These are phyloP conservation scores for Macrolepiota dolichaula DNA, from an alignment of 768 basidiomycete genomes.

Conservation along the genomic window DNA sequence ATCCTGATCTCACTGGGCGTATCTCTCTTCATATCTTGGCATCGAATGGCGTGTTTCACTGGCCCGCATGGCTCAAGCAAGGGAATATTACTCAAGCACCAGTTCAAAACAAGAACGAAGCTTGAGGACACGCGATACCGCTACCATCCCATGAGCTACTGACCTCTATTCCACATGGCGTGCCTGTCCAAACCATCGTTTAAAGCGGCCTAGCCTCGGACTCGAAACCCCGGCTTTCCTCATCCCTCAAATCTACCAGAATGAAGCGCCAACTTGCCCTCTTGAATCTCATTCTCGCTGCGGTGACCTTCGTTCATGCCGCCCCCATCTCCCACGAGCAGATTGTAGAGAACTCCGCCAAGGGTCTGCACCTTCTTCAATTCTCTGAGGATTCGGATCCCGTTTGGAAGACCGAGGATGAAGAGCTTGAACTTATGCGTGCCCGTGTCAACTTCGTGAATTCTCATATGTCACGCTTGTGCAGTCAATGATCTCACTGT, in stretches of 20 bases:
- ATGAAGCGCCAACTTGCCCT: conserved; percentile 9
- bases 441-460: conserved; percentile 33
- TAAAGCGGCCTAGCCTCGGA: neutral
- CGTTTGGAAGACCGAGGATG: conserved; percentile 38
- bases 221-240: neutral
- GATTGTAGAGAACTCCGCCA: conserved; percentile 28
- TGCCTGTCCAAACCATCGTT: neutral
- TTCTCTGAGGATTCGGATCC: conserved; percentile 33
- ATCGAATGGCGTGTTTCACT: neutral
- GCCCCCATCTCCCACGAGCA: conserved; percentile 29
- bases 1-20: neutral
- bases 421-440: conserved; percentile 32
- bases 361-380: conserved; percentile 33
- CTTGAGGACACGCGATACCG: neutral
- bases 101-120: neutral
- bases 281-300: conserved; percentile 16
- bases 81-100: neutral
- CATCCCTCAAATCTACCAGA: neutral
- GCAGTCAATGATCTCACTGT: neutral
- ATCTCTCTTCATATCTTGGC: neutral
- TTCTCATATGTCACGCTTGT: neutral
- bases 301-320: conserved; percentile 23
- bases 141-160: neutral
- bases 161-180: conserved; percentile 4
- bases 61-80: neutral